These are phyloP conservation scores for Solanum paucissectum DNA, from an alignment of 257 asterid genomes.

Conservation along the genomic window DNA sequence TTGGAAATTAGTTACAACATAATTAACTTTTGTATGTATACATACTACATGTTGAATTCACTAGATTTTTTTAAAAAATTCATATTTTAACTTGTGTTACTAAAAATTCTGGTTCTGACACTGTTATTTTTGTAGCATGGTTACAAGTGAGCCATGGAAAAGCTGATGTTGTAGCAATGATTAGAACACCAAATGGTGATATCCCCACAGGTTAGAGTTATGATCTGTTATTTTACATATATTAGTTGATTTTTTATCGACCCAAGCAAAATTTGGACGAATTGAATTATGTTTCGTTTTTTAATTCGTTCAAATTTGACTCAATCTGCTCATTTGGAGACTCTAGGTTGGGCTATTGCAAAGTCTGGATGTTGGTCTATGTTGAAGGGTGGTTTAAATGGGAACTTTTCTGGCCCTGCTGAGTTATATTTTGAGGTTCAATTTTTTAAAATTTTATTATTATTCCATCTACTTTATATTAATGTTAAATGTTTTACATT, in stretches of 20 bases:
- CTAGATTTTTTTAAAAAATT: not conserved
- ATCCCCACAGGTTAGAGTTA: not conserved
- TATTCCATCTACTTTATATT: not conserved
- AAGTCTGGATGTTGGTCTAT: not conserved
- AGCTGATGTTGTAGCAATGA: not conserved
- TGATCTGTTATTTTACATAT: not conserved
- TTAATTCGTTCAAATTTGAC: not conserved
- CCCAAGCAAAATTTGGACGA: not conserved
- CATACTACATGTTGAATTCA: not conserved
- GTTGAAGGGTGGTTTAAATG: slow-evolving; percentile 2
- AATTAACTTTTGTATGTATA: not conserved
- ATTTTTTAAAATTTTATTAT: not conserved
- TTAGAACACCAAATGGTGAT: not conserved
- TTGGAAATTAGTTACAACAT: not conserved
- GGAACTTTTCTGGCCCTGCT: not conserved
- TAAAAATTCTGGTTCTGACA: not conserved
- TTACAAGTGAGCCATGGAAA: not conserved
- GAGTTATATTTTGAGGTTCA: not conserved
- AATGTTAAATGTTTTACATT: not conserved
- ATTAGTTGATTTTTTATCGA: not conserved
- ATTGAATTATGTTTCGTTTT: not conserved
- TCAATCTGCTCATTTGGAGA: not conserved
- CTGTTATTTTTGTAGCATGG: not conserved
- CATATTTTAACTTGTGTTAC: not conserved
- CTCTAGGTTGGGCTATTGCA: not conserved